Conservation (phyloP, 768 basidiomycete species). For the Lactifluus pinguis region DNA sequence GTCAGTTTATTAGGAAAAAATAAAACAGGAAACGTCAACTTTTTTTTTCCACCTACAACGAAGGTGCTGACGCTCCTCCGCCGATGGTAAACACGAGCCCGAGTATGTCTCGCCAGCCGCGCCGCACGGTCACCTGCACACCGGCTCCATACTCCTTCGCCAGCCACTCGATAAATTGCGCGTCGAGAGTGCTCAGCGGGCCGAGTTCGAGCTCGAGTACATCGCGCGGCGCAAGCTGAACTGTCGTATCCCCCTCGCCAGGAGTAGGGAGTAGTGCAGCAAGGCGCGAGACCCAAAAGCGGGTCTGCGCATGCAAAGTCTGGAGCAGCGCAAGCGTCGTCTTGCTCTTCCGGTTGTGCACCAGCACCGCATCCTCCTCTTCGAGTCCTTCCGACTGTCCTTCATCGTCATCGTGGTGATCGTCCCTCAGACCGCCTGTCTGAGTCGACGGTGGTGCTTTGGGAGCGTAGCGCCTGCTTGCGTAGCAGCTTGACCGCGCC, state of each 20-base stretch:
- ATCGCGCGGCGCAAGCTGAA: constrained; percentile 14
- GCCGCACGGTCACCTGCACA: constrained; percentile 29
- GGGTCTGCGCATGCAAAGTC: constrained; percentile 54
- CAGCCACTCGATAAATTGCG: constrained; percentile 72
- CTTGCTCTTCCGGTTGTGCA: constrained; percentile 27
- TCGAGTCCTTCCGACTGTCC: constrained; percentile 22
- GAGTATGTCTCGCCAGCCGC: constrained; percentile 41
- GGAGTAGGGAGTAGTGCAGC: constrained; percentile 10
- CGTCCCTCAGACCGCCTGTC: neutral
- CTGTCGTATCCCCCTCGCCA: constrained; percentile 16
- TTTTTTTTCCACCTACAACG: neutral
- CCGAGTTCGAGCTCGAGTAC: constrained; percentile 62
- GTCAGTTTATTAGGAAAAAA: too few relatives aligned
- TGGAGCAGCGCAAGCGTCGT: constrained; percentile 48
- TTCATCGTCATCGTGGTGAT: neutral
- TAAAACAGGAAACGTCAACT: neutral
- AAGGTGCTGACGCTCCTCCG: neutral
- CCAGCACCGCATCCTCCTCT: constrained; percentile 40
- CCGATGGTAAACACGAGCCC: constrained; percentile 36
- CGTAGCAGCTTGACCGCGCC: constrained; percentile 7
- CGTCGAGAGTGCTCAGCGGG: constrained; percentile 61
- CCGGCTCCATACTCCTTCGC: constrained; percentile 51
- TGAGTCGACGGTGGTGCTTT: constrained; percentile 19
- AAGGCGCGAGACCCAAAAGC: constrained; percentile 45
- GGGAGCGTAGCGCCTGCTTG: constrained; percentile 20